phyloP scores from a whole-genome alignment of 257 asterid species.

The Penstemon newberryi region DNA sequence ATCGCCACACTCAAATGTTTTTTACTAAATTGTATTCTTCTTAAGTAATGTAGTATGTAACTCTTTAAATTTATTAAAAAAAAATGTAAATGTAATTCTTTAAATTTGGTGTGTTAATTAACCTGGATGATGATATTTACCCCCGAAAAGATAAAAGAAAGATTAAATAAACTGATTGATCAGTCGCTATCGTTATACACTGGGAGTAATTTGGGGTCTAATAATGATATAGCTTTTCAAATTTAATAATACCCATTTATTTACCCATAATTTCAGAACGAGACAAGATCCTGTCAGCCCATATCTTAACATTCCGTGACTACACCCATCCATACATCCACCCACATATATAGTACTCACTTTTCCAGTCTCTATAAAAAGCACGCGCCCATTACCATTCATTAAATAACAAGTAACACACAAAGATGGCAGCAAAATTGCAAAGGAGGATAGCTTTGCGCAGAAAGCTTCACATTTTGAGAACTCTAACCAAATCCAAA shows the following conservation, averaged over 20 bases:
- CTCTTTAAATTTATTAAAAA: no score
- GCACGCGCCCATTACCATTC: slow-evolving; percentile 15
- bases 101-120: no score
- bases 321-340: slow-evolving; percentile 23
- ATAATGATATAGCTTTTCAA: slow-evolving; percentile 29
- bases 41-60: no score
- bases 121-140: no score
- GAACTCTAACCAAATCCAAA: slow-evolving; percentile 63
- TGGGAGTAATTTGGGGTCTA: slow-evolving; percentile 13
- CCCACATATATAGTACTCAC: slow-evolving; percentile 13
- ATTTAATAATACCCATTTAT: slow-evolving; percentile 20
- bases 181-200: slow-evolving; percentile 22
- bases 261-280: slow-evolving; percentile 21
- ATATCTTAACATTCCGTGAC: slow-evolving; percentile 63
- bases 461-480: slow-evolving; percentile 59
- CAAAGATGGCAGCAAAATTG: slow-evolving; percentile 41
- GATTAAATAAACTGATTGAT: neutral
- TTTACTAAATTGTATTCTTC: no score
- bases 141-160: no score
- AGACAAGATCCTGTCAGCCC: slow-evolving; percentile 41
- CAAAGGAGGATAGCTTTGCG: slow-evolving; percentile 43
- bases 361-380: slow-evolving; percentile 39
- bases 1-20: no score
- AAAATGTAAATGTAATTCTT: no score
- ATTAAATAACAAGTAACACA: neutral